Evolutionary conservation across 2,329 filamentous ascomycete species (phyloP).

Genomic region (Curvularia eragrostidis): DNA sequence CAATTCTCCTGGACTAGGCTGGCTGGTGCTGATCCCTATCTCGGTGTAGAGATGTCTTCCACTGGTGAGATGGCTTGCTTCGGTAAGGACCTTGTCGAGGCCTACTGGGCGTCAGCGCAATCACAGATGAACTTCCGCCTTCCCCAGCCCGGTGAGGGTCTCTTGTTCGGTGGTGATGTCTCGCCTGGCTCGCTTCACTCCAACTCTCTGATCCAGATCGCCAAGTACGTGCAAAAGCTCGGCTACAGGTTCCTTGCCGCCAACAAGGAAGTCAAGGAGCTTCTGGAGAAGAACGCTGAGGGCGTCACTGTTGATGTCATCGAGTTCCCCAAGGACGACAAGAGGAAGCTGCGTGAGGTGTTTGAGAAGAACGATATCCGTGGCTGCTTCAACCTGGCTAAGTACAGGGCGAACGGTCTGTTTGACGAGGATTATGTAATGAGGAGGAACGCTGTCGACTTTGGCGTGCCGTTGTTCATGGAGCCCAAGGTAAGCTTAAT

Average conservation of each 20-base stretch:
- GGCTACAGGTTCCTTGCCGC: slow-evolving; percentile 95
- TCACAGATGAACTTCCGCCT: slow-evolving; percentile 99
- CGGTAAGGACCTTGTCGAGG: slow-evolving; percentile 92
- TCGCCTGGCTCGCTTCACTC: slow-evolving; percentile 55
- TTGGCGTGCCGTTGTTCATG: slow-evolving; percentile 97
- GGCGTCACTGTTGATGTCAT: slow-evolving; percentile 83
- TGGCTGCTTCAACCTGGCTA: slow-evolving; percentile 93
- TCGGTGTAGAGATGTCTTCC: slow-evolving; percentile 96
- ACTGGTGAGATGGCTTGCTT: slow-evolving; percentile 99
- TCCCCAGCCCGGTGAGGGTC: slow-evolving; percentile 90
- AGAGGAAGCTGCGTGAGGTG: slow-evolving; percentile 90
- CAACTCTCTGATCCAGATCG: slow-evolving; percentile 75
- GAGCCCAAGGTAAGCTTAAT: slow-evolving; percentile 81
- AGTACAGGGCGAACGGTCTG: slow-evolving; percentile 80
- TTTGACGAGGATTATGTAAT: slow-evolving; percentile 97
- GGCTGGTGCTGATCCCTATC: slow-evolving; percentile 94
- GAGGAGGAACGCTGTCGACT: slow-evolving; percentile 97
- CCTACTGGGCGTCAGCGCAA: slow-evolving; percentile 96
- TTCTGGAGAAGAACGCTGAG: slow-evolving; percentile 76
- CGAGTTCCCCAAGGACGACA: slow-evolving; percentile 95
- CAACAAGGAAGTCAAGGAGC: slow-evolving; percentile 78
- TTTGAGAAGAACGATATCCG: slow-evolving; percentile 97
- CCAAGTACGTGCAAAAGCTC: slow-evolving; percentile 85
- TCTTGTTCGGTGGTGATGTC: slow-evolving; percentile 89
- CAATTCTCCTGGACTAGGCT: slow-evolving; percentile 99